A percentile compares a stretch with the other conserved stretches of the same genome.
phyloP scores from a whole-genome alignment of 176 grass and related monocot genomes.

The Lolium multiflorum region DNA sequence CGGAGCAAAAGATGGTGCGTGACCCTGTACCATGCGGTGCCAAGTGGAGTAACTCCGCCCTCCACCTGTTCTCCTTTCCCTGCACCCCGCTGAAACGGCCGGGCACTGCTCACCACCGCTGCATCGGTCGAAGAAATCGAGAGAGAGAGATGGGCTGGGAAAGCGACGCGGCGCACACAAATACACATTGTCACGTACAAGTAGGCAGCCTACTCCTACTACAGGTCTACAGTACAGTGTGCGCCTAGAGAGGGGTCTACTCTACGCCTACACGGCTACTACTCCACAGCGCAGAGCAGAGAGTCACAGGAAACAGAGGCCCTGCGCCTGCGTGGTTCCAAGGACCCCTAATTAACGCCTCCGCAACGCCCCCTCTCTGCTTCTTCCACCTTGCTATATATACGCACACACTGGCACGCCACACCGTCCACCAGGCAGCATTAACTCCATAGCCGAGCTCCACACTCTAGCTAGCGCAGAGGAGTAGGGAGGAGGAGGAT shows the following conservation, averaged over 20 bases:
- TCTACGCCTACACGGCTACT: background rate
- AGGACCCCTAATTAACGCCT: slow-evolving; percentile 18
- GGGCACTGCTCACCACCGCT: background rate
- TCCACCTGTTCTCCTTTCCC: background rate
- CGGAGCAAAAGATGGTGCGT: background rate
- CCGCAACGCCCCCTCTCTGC: background rate
- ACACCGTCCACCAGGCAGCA: slow-evolving; percentile 36
- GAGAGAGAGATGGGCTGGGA: background rate
- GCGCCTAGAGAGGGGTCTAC: background rate
- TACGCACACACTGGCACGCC: slow-evolving; percentile 25
- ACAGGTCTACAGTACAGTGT: too few relatives aligned
- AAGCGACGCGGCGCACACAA: background rate
- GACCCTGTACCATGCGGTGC: background rate
- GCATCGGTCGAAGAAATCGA: slow-evolving; percentile 5
- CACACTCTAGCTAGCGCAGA: background rate
- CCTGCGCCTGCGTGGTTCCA: slow-evolving; percentile 25
- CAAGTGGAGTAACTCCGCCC: slow-evolving; percentile 13
- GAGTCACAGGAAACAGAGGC: background rate
- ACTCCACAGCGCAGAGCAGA: background rate
- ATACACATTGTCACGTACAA: slow-evolving; percentile 30
- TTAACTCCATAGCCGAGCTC: slow-evolving; percentile 37
- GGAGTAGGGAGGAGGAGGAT: background rate
- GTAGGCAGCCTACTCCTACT: background rate
- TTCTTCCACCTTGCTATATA: slow-evolving; percentile 43
- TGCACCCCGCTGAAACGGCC: slow-evolving; percentile 15